phyloP scores from a whole-genome alignment of 331 rosid species.

The Quercus lobata region DNA sequence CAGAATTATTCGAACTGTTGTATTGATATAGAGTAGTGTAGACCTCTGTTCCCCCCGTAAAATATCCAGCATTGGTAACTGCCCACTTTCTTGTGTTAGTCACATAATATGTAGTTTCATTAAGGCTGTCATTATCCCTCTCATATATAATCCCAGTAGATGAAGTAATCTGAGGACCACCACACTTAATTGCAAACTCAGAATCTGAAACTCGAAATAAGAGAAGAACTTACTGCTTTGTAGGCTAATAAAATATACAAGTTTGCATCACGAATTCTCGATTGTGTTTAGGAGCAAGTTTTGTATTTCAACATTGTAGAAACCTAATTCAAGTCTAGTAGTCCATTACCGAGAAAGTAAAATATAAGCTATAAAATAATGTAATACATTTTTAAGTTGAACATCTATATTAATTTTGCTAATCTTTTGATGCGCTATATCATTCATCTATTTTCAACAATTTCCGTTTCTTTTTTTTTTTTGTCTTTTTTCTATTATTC shows the following conservation, averaged over 20 bases:
- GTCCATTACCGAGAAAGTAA: not conserved
- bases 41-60: conserved; percentile 6
- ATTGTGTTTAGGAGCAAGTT: not conserved
- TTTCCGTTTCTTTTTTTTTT: no score
- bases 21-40: no score
- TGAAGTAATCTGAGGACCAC: conserved; percentile 48
- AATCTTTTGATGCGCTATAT: accelerated
- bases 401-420: not conserved
- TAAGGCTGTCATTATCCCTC: conserved; percentile 52
- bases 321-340: not conserved
- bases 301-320: not conserved
- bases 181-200: conserved; percentile 21
- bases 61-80: conserved; percentile 39
- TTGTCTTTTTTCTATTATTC: no score
- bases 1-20: not conserved
- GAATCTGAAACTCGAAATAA: conserved; percentile 37
- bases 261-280: not conserved
- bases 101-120: conserved; percentile 70
- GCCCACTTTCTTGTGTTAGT: conserved; percentile 10
- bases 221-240: not conserved
- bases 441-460: no score
- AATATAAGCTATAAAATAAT: not conserved
- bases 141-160: conserved; percentile 35
- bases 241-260: not conserved
- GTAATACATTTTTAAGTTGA: not conserved